A percentile compares a stretch with the other conserved stretches of the same genome.
Conservation (phyloP, 148 eudicot genomes). For the Rhododendron ferrugineum region DNA sequence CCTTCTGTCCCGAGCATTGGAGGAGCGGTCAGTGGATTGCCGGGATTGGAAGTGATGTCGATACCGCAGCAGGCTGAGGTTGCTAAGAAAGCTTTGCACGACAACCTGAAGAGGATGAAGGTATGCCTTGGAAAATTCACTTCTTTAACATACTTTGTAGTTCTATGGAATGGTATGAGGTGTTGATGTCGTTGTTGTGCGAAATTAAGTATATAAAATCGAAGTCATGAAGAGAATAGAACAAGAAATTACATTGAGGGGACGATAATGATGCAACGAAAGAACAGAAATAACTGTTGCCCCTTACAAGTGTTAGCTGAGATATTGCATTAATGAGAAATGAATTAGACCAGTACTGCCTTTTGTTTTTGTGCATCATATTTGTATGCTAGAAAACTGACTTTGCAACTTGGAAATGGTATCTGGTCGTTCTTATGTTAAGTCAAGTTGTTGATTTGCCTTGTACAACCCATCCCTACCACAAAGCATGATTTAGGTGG, state of each 20-base stretch:
- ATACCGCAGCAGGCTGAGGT: slow-evolving; percentile 76
- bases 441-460: neutral
- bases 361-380: neutral
- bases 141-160: neutral
- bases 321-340: neutral
- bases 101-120: slow-evolving; percentile 69
- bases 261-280: neutral
- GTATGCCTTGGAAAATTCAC: slow-evolving; percentile 25
- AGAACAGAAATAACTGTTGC: neutral
- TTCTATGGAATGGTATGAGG: neutral
- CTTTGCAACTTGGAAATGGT: neutral
- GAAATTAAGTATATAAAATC: neutral
- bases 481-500: neutral
- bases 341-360: neutral
- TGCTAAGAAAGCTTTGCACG: slow-evolving; percentile 72
- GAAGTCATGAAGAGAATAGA: neutral
- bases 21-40: slow-evolving; percentile 42
- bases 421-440: neutral
- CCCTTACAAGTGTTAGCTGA: neutral
- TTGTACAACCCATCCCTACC: neutral
- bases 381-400: neutral
- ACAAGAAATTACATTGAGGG: neutral
- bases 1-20: slow-evolving; percentile 43
- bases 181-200: neutral
- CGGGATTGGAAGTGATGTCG: slow-evolving; percentile 46